These are phyloP conservation scores for Apiospora malaysiana DNA, from an alignment of 2,329 filamentous ascomycete genomes.

Conservation along the genomic window DNA sequence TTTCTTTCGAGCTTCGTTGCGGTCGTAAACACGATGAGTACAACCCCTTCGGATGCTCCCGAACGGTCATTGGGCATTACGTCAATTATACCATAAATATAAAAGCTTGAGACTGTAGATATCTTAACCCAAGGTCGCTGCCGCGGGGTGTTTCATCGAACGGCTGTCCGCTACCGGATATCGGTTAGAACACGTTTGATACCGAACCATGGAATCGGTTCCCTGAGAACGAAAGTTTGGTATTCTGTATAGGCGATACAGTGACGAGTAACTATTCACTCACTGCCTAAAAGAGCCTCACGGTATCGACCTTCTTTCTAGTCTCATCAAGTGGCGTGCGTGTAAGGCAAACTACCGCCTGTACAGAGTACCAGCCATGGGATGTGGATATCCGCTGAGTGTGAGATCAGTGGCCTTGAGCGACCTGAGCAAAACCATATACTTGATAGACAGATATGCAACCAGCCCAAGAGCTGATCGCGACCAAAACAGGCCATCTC, in stretches of 20 bases:
- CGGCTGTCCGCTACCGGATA: background rate
- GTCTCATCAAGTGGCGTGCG: no score
- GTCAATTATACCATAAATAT: background rate
- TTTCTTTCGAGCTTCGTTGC: background rate
- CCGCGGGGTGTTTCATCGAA: constrained; percentile 7
- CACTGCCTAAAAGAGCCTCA: no score
- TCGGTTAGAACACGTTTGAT: background rate
- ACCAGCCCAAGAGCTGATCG: background rate
- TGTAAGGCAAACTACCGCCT: no score
- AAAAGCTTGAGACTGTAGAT: background rate
- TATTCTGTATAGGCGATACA: background rate
- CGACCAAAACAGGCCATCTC: background rate
- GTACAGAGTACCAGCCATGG: no score
- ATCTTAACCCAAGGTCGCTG: background rate
- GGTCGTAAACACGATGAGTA: no score
- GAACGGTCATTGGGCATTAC: background rate
- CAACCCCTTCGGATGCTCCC: background rate
- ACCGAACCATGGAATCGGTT: background rate
- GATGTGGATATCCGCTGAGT: no score
- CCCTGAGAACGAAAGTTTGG: no score
- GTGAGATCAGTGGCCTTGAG: background rate
- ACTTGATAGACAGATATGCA: background rate
- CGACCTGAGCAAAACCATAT: background rate
- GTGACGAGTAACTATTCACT: no score
- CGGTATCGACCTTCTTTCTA: no score